Conservation (phyloP, 1,139 yeast genomes). For the Yamadazyma atmosphaerica region DNA sequence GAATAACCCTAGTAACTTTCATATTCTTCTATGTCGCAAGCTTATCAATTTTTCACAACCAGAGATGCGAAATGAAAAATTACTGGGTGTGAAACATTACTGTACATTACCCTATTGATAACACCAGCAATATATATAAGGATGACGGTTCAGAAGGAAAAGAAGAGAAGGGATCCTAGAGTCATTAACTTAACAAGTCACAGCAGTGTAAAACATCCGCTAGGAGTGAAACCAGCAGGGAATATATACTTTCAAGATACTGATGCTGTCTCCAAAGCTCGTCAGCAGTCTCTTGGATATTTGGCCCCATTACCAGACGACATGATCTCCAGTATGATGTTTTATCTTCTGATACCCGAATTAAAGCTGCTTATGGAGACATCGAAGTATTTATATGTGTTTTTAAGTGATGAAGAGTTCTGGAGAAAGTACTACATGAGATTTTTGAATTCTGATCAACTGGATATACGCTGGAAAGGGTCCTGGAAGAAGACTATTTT, state of each 20-base stretch:
- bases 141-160: constrained; percentile 3
- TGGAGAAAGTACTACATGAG: constrained; percentile 64
- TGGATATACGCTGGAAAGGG: constrained; percentile 58
- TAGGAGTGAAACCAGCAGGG: constrained; percentile 75
- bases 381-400: constrained; percentile 72
- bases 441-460: constrained; percentile 14
- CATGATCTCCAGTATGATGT: constrained; percentile 46
- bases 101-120: not conserved
- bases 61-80: too few relatives aligned
- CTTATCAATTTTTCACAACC: too few relatives aligned
- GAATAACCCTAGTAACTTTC: too few relatives aligned
- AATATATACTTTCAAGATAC: constrained; percentile 42
- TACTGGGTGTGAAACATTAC: not conserved
- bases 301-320: constrained; percentile 61
- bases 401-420: constrained; percentile 68
- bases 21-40: too few relatives aligned
- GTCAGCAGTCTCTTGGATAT: constrained; percentile 49
- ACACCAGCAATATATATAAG: too few relatives aligned
- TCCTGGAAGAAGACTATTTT: constrained; percentile 73
- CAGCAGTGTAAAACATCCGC: constrained; percentile 54
- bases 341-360: constrained; percentile 44
- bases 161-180: constrained; percentile 20
- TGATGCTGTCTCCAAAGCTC: constrained; percentile 16
- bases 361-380: constrained; percentile 53
- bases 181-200: constrained; percentile 17